phyloP scores from a whole-genome alignment of 805 yeast genomes.

The Candida ulmi region DNA sequence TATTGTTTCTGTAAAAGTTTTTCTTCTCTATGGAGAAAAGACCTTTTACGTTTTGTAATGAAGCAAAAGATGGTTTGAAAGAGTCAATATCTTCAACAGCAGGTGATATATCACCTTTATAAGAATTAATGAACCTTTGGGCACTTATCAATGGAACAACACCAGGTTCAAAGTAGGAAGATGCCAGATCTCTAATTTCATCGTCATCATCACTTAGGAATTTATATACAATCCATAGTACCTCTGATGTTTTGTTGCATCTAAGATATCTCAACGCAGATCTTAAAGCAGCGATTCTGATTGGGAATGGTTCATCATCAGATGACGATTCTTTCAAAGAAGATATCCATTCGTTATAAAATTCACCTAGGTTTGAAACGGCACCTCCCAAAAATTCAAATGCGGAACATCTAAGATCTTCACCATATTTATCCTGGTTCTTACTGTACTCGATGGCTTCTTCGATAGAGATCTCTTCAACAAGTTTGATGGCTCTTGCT shows the following conservation, averaged over 20 bases:
- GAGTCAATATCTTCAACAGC: slow-evolving; percentile 11
- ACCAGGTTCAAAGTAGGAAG: slow-evolving; percentile 32
- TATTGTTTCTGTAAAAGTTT: slow-evolving; percentile 57
- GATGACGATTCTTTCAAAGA: slow-evolving; percentile 24
- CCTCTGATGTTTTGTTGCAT: slow-evolving; percentile 9
- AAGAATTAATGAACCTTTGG: slow-evolving; percentile 12
- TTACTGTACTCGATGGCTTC: slow-evolving; percentile 26
- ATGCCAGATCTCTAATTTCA: slow-evolving; percentile 44
- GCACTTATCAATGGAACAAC: slow-evolving; percentile 33
- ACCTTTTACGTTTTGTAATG: slow-evolving; percentile 24
- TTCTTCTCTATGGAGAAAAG: slow-evolving; percentile 64
- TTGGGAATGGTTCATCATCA: slow-evolving; percentile 40
- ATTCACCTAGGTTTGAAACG: slow-evolving; percentile 20
- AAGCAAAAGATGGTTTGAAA: slow-evolving; percentile 14
- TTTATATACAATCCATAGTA: slow-evolving; percentile 27
- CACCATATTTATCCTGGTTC: slow-evolving; percentile 31
- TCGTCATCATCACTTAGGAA: slow-evolving; percentile 64
- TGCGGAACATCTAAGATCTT: slow-evolving; percentile 41
- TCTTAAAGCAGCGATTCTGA: slow-evolving; percentile 39
- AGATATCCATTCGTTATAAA: slow-evolving; percentile 31
- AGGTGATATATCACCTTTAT: slow-evolving; percentile 7
- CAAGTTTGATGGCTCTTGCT: slow-evolving; percentile 27
- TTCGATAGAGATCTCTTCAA: slow-evolving; percentile 16
- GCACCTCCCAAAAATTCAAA: slow-evolving; percentile 48
- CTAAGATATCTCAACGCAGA: slow-evolving; percentile 32